A percentile compares a stretch with the other conserved stretches of the same genome.
Evolutionary conservation across 1,284 basidiomycete genomes (phyloP).

Genomic region (Pyrrhoderma lamaoense): DNA sequence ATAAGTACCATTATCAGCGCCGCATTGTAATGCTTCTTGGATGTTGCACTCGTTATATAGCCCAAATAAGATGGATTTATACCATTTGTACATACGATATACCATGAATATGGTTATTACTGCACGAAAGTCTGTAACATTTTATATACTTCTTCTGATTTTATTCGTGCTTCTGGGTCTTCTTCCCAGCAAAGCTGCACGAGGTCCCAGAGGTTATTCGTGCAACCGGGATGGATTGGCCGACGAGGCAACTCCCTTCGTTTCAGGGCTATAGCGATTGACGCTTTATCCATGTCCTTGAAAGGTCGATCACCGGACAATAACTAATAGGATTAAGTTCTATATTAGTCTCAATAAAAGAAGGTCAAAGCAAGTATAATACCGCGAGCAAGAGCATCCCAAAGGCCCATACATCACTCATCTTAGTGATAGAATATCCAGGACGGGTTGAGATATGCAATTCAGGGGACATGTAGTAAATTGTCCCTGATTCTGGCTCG

Average conservation of each 20-base stretch:
- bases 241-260: neutral
- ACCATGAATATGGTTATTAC: too few species aligned
- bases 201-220: constrained; percentile 2
- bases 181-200: constrained; percentile 1
- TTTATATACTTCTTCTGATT: too few species aligned
- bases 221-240: neutral
- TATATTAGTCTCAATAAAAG: neutral
- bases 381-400: constrained; percentile 14
- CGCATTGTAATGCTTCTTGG: too few species aligned
- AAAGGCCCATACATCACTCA: constrained; percentile 17
- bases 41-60: too few species aligned
- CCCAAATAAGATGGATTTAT: too few species aligned
- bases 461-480: too few species aligned
- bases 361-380: neutral
- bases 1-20: too few species aligned
- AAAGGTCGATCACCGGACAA: neutral
- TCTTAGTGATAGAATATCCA: neutral
- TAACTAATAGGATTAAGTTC: neutral
- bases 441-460: neutral
- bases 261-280: neutral
- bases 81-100: too few species aligned
- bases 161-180: neutral
- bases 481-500: constrained; percentile 12
- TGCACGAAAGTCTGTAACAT: too few species aligned
- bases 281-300: neutral